Base-by-base conservation (phyloP, 257 asterid species). In the Primulina huaijiensis region DNA sequence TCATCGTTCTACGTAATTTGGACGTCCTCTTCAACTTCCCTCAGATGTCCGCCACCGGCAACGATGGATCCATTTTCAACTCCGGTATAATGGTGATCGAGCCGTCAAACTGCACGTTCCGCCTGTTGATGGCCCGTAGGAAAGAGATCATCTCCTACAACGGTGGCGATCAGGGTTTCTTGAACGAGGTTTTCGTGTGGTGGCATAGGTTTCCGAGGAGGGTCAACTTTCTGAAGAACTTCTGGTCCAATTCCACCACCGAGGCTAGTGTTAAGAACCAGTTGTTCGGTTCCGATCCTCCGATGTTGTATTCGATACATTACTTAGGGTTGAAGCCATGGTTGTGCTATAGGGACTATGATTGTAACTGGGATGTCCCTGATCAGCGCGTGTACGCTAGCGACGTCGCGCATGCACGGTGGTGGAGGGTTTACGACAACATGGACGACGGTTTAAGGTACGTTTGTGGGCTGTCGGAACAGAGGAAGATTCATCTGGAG, bases 41-140 rank as follows among this genome's bases (percentile, higher is more conserved):
- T 8, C 77, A 80, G 3, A 80, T 80, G 76, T 69, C 85, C 0
- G 82, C 85, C 34, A 66, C 82, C 3, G 85, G 82, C 6, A 80
- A 80, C 34, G 78, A 74, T 66, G 80, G 68, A 0, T 70, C 79
- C 34, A 62, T 76, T 20, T 80, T 80, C 62, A 80, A 80, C 57
- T 80, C 82, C 0, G 85, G 85, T 21, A 58, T 80, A 20, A 80
- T 80, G 85, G 82, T 80, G 37, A 77, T 80, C 30, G 85, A 80
- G 77, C 85, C 85, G 3, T 80, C 85, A n/a, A 71, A 80, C 60
- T 77, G 85, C 61, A 77, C 82, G 14, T 80, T 80, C 77, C 56
- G 61, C 30, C 67, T 77, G 72, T 64, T 80, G 23, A 77, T 80
- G 80, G n/a, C 67, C 60, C 80, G 75, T 20, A 59, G 71, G 34